Conservation (phyloP, 2,329 filamentous ascomycete genomes). For the Penicillium sp. region DNA sequence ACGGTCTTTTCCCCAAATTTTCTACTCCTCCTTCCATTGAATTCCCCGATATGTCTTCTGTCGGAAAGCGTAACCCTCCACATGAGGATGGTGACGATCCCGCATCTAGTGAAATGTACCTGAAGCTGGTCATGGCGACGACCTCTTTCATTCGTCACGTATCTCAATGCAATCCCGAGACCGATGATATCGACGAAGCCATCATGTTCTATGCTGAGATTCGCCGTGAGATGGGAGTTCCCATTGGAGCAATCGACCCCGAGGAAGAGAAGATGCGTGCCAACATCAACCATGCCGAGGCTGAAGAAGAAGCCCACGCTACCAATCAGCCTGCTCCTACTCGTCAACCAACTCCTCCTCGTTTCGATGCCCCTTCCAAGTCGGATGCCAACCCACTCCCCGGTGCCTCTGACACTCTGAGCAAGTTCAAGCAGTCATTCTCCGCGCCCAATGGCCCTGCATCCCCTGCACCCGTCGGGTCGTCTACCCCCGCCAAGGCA, state of each 20-base stretch:
- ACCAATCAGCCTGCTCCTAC: background rate
- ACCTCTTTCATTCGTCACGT: slow-evolving; percentile 37
- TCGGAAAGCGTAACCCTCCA: background rate
- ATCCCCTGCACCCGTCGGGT: background rate
- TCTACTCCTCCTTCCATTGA: background rate
- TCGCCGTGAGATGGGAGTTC: slow-evolving; percentile 40
- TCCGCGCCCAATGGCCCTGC: slow-evolving; percentile 8
- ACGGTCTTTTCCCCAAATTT: slow-evolving; percentile 8
- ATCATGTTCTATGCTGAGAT: slow-evolving; percentile 42
- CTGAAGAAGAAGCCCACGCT: background rate
- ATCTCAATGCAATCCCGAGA: slow-evolving; percentile 32
- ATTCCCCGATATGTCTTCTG: slow-evolving; percentile 1
- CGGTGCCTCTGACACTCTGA: slow-evolving; percentile 15
- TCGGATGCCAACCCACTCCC: slow-evolving; percentile 8
- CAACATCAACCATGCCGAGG: background rate
- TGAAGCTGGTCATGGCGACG: slow-evolving; percentile 39
- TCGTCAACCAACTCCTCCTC: background rate
- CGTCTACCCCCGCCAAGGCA: background rate
- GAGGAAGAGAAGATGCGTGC: background rate
- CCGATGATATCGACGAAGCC: slow-evolving; percentile 37
- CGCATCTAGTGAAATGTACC: slow-evolving; percentile 24
- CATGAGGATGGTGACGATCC: background rate
- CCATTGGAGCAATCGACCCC: slow-evolving; percentile 26
- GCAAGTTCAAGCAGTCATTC: slow-evolving; percentile 24
- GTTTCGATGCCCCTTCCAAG: background rate